Evolutionary conservation across 768 basidiomycete genomes (phyloP).

Genomic region (Mycena capillaripes): DNA sequence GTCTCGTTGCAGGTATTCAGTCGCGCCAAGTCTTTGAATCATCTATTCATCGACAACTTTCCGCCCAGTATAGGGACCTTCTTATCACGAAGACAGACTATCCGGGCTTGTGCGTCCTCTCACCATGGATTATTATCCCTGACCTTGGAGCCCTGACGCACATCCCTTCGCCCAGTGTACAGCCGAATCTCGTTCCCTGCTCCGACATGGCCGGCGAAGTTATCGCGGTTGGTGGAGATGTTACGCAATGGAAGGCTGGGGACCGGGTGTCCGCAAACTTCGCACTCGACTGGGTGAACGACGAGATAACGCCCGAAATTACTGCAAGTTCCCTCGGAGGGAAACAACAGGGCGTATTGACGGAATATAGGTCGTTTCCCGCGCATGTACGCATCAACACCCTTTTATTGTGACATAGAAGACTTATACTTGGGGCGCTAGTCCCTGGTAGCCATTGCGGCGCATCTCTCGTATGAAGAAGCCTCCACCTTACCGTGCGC

Average conservation of each 20-base stretch:
- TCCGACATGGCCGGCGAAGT: conserved; percentile 74
- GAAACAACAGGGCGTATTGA: conserved; percentile 63
- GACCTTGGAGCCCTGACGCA: no score
- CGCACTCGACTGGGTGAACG: conserved; percentile 60
- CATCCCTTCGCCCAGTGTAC: conserved; percentile 2
- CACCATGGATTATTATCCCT: not conserved
- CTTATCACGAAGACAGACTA: conserved; percentile 55
- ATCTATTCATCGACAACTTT: no score
- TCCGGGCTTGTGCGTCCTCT: conserved; percentile 43
- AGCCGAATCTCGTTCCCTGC: conserved; percentile 50
- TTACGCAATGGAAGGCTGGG: conserved; percentile 64
- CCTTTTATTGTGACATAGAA: not conserved
- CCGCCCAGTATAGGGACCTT: conserved; percentile 63
- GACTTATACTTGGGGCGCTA: conserved; percentile 29
- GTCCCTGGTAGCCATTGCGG: conserved; percentile 66
- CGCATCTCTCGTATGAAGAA: conserved; percentile 73
- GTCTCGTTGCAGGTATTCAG: conserved; percentile 64
- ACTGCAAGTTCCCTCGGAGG: conserved; percentile 58
- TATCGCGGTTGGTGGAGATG: conserved; percentile 58
- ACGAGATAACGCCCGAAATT: conserved; percentile 50
- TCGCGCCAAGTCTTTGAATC: not conserved
- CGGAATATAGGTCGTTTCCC: conserved; percentile 66
- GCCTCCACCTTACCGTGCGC: conserved; percentile 74
- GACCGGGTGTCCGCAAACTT: conserved; percentile 73
- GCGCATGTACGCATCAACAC: conserved; percentile 48